A percentile compares a stretch with the other conserved stretches of the same genome.
Conservation (phyloP, 2,329 filamentous ascomycete species). For the Alternaria sp. region DNA sequence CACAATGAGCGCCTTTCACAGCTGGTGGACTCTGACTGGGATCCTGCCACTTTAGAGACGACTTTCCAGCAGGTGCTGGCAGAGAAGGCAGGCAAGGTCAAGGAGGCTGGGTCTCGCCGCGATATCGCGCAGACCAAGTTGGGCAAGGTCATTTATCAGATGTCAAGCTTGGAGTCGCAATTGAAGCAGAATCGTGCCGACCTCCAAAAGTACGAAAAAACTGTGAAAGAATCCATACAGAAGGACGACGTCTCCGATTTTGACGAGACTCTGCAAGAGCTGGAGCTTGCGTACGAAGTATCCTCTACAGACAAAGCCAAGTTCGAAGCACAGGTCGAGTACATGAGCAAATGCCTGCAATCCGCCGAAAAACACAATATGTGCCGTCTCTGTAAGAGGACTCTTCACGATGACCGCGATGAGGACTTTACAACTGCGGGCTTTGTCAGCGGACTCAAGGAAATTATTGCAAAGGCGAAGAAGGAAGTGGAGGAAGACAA, state of each 20-base stretch:
- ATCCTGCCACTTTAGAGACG: conserved; percentile 70
- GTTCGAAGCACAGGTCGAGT: conserved; percentile 72
- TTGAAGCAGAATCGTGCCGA: conserved; percentile 70
- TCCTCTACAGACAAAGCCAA: conserved; percentile 70
- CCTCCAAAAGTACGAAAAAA: conserved; percentile 65
- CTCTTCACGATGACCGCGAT: conserved; percentile 64
- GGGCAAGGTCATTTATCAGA: conserved; percentile 75
- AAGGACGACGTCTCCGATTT: conserved; percentile 54
- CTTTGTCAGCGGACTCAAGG: conserved; percentile 70
- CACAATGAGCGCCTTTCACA: conserved; percentile 74
- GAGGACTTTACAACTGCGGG: conserved; percentile 61
- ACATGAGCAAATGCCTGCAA: conserved; percentile 72
- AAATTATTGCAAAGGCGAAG: conserved; percentile 56
- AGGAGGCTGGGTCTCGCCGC: conserved; percentile 71
- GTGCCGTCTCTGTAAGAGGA: conserved; percentile 77
- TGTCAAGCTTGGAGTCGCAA: conserved; percentile 70
- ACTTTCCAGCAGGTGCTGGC: conserved; percentile 71
- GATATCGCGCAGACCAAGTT: conserved; percentile 75
- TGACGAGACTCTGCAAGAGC: conserved; percentile 58
- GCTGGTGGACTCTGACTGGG: conserved; percentile 72
- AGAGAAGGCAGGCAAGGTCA: conserved; percentile 63
- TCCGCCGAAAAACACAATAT: conserved; percentile 71
- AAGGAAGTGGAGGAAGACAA: conserved; percentile 67
- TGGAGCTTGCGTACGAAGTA: conserved; percentile 59
- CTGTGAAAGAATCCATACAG: conserved; percentile 62